Evolutionary conservation across 768 basidiomycete genomes (phyloP).

Genomic region (Lactifluus pinguis): DNA sequence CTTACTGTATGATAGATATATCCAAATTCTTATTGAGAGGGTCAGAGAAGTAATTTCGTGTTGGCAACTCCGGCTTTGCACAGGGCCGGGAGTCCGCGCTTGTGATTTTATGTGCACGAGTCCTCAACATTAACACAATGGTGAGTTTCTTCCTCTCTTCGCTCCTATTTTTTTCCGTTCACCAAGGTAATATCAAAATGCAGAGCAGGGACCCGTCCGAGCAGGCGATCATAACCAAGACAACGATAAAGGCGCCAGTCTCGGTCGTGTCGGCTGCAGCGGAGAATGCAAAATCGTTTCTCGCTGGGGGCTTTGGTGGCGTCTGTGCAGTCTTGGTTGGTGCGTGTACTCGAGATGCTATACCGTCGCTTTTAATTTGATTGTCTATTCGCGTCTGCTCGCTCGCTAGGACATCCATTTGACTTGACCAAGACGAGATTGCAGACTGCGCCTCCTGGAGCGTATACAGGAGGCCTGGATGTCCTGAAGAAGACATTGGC

Average conservation of each 20-base stretch:
- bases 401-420: conserved; percentile 81
- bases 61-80: too few relatives aligned
- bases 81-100: background rate
- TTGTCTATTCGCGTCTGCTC: background rate
- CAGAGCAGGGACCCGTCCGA: conserved; percentile 12
- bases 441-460: conserved; percentile 84
- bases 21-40: background rate
- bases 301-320: conserved; percentile 92
- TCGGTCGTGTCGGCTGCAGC: conserved; percentile 24
- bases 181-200: background rate
- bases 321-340: conserved; percentile 82
- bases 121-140: background rate
- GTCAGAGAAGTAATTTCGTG: too few relatives aligned
- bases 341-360: conserved; percentile 31
- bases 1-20: background rate
- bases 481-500: conserved; percentile 87
- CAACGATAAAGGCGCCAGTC: background rate
- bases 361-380: background rate
- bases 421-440: conserved; percentile 94
- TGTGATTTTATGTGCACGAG: background rate
- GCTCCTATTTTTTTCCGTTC: background rate
- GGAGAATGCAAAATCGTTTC: conserved; percentile 68
- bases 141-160: background rate
- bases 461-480: conserved; percentile 87
- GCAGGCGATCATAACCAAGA: background rate